Conservation (phyloP, 495 filamentous ascomycete species). For the Penicillium crystallinum region DNA sequence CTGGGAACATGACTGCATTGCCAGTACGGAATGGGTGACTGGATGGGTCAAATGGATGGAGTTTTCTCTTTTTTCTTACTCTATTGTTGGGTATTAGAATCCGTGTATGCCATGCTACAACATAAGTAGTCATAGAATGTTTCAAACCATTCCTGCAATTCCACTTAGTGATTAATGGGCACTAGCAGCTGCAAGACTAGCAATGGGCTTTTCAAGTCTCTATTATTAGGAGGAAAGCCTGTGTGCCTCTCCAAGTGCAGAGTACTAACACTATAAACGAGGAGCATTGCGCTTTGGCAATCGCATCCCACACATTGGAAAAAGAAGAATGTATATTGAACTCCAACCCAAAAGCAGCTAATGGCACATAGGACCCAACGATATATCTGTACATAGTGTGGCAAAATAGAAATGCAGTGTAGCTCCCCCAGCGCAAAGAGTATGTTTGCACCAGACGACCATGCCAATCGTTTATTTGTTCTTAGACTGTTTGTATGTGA, state of each 20-base stretch:
- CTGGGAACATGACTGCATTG: constrained; percentile 6
- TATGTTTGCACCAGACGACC: not conserved
- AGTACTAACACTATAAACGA: not conserved
- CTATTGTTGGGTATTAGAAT: not conserved
- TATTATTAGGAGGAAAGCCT: not conserved
- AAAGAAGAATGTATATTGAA: constrained; percentile 7
- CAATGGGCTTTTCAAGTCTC: too few species aligned
- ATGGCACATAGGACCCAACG: constrained; percentile 20
- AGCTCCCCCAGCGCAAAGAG: not conserved
- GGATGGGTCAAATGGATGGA: constrained; percentile 22
- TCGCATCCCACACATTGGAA: not conserved
- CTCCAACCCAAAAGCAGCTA: constrained; percentile 28
- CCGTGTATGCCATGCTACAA: not conserved
- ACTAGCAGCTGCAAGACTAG: too few species aligned
- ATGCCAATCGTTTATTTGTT: constrained; percentile 51
- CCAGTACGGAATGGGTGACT: not conserved
- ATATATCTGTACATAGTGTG: constrained; percentile 31
- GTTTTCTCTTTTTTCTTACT: constrained; percentile 11
- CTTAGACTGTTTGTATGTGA: constrained; percentile 73
- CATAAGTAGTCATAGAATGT: not conserved
- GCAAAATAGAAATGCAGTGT: constrained; percentile 10
- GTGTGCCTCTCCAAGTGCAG: not conserved
- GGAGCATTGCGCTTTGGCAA: not conserved
- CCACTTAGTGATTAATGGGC: not conserved
- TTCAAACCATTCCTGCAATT: not conserved